Percentiles rank a stretch among this genome's conserved stretches.
Evolutionary conservation across 768 basidiomycete genomes (phyloP).

Genomic region (Rhodotorula taiwanensis): DNA sequence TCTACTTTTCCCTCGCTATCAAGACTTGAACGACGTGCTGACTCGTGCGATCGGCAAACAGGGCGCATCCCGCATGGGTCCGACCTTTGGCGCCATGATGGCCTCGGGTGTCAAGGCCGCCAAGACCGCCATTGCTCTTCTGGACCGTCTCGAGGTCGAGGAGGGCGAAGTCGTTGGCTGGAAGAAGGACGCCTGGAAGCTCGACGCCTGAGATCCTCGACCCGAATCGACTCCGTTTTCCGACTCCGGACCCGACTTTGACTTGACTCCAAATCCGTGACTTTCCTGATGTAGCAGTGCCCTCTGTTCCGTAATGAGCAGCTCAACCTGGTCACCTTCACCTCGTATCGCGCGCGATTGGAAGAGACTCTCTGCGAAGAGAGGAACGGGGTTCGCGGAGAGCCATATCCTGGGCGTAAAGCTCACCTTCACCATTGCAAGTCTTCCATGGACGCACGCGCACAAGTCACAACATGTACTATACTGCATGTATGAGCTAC

Average conservation of each 20-base stretch:
- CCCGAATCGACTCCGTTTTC: background rate
- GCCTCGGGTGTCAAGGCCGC: constrained; percentile 62
- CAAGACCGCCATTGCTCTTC: constrained; percentile 56
- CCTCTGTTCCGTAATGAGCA: background rate
- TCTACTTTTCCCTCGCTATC: background rate
- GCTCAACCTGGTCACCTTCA: background rate
- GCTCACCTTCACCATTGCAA: too few relatives aligned
- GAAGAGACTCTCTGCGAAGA: too few relatives aligned
- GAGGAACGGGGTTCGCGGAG: too few relatives aligned
- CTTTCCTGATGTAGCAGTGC: too few relatives aligned
- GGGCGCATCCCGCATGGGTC: constrained; percentile 68
- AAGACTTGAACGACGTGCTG: background rate
- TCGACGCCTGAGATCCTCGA: too few relatives aligned
- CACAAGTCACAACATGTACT: too few relatives aligned
- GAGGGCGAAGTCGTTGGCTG: constrained; percentile 57
- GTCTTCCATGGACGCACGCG: too few relatives aligned
- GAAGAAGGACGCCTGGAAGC: constrained; percentile 5
- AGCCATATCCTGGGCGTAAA: too few relatives aligned
- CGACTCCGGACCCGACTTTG: background rate
- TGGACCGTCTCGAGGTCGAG: constrained; percentile 52
- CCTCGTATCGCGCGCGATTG: too few relatives aligned
- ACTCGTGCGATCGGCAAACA: constrained; percentile 54
- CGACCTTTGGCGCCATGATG: constrained; percentile 76
- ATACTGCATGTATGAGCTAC: too few relatives aligned
- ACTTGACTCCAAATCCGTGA: too few relatives aligned